Percentiles rank a stretch among this genome's conserved stretches.
Conservation (phyloP, 768 basidiomycete genomes). For the Hericium rajendrae region DNA sequence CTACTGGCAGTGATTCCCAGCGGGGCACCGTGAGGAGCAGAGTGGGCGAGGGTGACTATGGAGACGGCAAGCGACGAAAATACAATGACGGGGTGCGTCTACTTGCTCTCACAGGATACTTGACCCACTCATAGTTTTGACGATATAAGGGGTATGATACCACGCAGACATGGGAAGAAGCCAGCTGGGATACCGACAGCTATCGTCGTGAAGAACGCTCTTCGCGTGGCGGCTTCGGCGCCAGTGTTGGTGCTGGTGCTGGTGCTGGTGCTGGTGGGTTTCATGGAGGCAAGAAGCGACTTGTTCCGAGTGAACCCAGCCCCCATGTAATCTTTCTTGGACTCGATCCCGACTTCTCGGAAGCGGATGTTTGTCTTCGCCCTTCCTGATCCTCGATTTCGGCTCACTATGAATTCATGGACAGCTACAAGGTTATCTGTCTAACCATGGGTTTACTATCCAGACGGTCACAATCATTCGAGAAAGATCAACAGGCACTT, state of each 20-base stretch:
- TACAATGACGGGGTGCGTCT: conserved; percentile 62
- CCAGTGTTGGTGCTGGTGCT: background rate
- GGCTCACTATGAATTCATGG: conserved; percentile 19
- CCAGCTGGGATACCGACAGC: conserved; percentile 23
- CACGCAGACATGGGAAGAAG: conserved; percentile 37
- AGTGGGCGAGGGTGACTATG: conserved; percentile 54
- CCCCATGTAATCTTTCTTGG: conserved; percentile 95
- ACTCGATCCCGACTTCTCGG: conserved; percentile 83
- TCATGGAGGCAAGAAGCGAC: conserved; percentile 54
- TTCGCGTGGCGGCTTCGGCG: conserved; percentile 37
- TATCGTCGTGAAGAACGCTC: conserved; percentile 34
- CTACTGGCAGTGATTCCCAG: too few relatives aligned
- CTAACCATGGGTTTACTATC: conserved; percentile 60
- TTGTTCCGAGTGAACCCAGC: conserved; percentile 77
- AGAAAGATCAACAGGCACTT: conserved; percentile 95
- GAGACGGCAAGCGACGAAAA: conserved; percentile 72
- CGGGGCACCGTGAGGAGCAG: conserved; percentile 39
- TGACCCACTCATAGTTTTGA: conserved; percentile 1
- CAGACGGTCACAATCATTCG: conserved; percentile 92
- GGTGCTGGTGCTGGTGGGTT: conserved; percentile 4
- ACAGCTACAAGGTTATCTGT: conserved; percentile 75
- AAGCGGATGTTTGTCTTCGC: conserved; percentile 75
- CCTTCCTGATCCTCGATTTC: conserved; percentile 19
- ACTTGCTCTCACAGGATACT: background rate
- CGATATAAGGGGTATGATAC: conserved; percentile 41